Evolutionary conservation across 768 basidiomycete genomes (phyloP).

Genomic region (Tricholoma flavovirens): DNA sequence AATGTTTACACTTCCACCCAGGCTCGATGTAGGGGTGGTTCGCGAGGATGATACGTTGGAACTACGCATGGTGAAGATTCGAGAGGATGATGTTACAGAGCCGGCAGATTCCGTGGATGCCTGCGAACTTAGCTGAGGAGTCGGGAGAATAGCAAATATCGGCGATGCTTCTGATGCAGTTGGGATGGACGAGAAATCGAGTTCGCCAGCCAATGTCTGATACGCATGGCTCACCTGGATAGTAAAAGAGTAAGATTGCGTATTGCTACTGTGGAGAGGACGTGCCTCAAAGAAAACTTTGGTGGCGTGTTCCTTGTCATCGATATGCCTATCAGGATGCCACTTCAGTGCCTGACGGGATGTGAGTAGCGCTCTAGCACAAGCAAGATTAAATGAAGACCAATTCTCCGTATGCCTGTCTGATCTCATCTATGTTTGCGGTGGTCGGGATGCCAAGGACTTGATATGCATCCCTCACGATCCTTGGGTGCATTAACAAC

Average conservation of each 20-base stretch:
- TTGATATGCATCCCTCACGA: not conserved
- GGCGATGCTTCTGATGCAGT: constrained; percentile 4
- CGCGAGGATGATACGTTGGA: constrained; percentile 17
- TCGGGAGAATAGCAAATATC: constrained; percentile 6
- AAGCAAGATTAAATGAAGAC: constrained; percentile 30
- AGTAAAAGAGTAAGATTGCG: constrained; percentile 7
- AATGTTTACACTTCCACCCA: constrained; percentile 17
- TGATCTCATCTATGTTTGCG: constrained; percentile 12
- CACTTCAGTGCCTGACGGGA: constrained; percentile 49
- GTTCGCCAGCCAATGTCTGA: constrained; percentile 43
- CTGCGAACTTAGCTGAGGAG: constrained; percentile 16
- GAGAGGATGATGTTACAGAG: constrained; percentile 24
- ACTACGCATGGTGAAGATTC: constrained; percentile 19
- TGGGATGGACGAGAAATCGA: constrained; percentile 14
- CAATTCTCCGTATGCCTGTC: constrained; percentile 54
- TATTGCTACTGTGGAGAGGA: constrained; percentile 3
- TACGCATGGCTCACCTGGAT: constrained; percentile 52
- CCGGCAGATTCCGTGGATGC: constrained; percentile 17
- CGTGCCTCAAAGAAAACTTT: constrained; percentile 55
- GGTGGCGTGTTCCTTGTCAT: constrained; percentile 46
- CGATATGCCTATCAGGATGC: constrained; percentile 61
- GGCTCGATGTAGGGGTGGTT: constrained; percentile 26
- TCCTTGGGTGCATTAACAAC: not conserved
- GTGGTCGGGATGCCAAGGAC: not conserved
- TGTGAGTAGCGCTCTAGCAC: constrained; percentile 14